These are phyloP conservation scores for Scortechinia acanthostroma DNA, from an alignment of 2,329 filamentous ascomycete genomes.

Conservation along the genomic window DNA sequence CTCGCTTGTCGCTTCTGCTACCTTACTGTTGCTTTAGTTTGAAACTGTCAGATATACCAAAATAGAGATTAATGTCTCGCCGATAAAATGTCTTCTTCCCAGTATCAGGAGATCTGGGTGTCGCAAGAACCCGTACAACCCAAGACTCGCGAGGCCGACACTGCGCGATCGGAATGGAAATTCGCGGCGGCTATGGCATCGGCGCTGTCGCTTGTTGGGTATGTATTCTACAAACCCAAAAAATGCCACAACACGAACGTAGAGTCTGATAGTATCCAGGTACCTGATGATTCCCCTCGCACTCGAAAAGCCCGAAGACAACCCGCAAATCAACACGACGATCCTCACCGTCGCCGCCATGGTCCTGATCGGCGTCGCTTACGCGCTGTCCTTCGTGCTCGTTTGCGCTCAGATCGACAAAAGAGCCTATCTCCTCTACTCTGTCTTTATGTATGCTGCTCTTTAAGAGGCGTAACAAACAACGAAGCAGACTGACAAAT, in stretches of 20 bases:
- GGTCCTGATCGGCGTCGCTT: neutral
- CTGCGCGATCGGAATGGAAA: no score
- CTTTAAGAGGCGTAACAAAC: neutral
- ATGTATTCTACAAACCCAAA: neutral
- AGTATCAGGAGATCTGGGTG: neutral
- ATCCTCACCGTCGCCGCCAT: neutral
- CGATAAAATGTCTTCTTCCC: neutral
- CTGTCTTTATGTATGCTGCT: neutral
- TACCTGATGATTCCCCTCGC: neutral
- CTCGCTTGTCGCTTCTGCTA: no score
- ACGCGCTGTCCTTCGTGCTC: neutral
- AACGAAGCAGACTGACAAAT: neutral
- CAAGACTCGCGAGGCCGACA: no score
- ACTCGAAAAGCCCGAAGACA: neutral
- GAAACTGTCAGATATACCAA: no score
- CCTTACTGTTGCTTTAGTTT: no score
- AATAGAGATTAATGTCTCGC: no score
- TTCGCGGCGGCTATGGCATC: neutral
- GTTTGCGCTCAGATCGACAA: neutral
- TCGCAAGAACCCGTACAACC: neutral
- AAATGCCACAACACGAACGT: neutral
- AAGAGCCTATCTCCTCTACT: neutral
- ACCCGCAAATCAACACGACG: neutral
- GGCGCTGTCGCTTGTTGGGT: neutral
- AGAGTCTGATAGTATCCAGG: no score